These are phyloP conservation scores for Trichoderma koningii DNA, from an alignment of 2,329 filamentous ascomycete species.

Conservation along the genomic window DNA sequence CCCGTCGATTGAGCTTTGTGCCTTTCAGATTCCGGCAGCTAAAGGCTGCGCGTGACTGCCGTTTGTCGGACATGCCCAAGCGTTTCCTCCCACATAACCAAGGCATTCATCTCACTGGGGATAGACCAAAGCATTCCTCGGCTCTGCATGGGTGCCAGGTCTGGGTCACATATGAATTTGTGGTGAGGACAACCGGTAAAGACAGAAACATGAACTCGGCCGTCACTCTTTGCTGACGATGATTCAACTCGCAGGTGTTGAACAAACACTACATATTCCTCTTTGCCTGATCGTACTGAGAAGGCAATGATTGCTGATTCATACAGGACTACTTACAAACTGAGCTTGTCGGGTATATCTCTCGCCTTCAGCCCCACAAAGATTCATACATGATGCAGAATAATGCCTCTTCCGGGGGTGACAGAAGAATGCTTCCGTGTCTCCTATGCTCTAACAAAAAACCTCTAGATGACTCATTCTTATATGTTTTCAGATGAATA, in stretches of 20 bases:
- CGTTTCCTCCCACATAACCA: slow-evolving; percentile 3
- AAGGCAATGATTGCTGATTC: neutral
- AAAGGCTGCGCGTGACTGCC: slow-evolving; percentile 11
- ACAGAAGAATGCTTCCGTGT: neutral
- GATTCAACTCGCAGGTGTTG: neutral
- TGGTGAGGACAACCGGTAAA: slow-evolving; percentile 3
- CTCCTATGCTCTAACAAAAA: neutral
- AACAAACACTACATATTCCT: no score
- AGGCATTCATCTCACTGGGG: slow-evolving; percentile 11
- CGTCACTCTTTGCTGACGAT: neutral
- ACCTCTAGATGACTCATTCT: slow-evolving; percentile 4
- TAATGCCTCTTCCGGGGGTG: neutral
- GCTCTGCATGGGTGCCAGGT: slow-evolving; percentile 8
- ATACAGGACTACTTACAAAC: neutral
- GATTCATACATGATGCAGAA: neutral
- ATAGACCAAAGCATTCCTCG: slow-evolving; percentile 8
- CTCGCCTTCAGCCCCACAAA: neutral
- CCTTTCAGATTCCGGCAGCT: neutral
- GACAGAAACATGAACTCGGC: neutral
- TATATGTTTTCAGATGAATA: neutral
- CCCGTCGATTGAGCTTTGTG: neutral
- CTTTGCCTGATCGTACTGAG: neutral
- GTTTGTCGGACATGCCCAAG: neutral
- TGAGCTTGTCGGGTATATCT: neutral
- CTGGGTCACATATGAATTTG: slow-evolving; percentile 1